phyloP scores from a whole-genome alignment of 2,329 filamentous ascomycete species.

The Fusarium torreyae region DNA sequence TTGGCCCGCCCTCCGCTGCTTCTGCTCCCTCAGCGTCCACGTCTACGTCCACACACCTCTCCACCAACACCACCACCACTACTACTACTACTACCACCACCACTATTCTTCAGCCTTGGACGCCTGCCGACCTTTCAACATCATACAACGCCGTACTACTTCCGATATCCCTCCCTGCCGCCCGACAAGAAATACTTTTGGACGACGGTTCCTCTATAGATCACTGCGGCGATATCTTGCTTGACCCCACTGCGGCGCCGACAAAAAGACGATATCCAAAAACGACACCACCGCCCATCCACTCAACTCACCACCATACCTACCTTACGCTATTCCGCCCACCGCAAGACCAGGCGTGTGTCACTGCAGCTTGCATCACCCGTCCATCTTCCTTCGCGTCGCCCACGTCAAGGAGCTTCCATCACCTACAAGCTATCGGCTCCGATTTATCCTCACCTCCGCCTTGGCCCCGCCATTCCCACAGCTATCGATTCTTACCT shows the following conservation, averaged over 20 bases:
- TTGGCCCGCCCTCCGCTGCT: conserved; percentile 36
- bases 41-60: conserved; percentile 25
- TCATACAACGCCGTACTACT: conserved; percentile 33
- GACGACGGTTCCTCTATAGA: conserved; percentile 35
- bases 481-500: conserved; percentile 41
- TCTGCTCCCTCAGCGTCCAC: conserved; percentile 30
- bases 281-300: conserved; percentile 43
- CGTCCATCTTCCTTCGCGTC: conserved; percentile 37
- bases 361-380: conserved; percentile 41
- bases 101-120: conserved; percentile 42
- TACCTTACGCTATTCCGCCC: conserved; percentile 31
- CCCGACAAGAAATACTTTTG: conserved; percentile 30
- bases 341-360: conserved; percentile 44
- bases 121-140: conserved; percentile 36
- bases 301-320: conserved; percentile 28
- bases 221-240: conserved; percentile 41
- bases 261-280: conserved; percentile 46
- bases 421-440: conserved; percentile 26
- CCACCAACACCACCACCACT: conserved; percentile 18
- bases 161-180: conserved; percentile 27
- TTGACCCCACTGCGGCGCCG: conserved; percentile 45
- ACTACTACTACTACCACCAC: conserved; percentile 11
- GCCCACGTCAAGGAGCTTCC: conserved; percentile 28
- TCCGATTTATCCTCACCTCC: conserved; percentile 38
- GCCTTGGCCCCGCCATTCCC: conserved; percentile 43